These are phyloP conservation scores for Penicillium corylophilum DNA, from an alignment of 2,329 filamentous ascomycete species.

Conservation along the genomic window DNA sequence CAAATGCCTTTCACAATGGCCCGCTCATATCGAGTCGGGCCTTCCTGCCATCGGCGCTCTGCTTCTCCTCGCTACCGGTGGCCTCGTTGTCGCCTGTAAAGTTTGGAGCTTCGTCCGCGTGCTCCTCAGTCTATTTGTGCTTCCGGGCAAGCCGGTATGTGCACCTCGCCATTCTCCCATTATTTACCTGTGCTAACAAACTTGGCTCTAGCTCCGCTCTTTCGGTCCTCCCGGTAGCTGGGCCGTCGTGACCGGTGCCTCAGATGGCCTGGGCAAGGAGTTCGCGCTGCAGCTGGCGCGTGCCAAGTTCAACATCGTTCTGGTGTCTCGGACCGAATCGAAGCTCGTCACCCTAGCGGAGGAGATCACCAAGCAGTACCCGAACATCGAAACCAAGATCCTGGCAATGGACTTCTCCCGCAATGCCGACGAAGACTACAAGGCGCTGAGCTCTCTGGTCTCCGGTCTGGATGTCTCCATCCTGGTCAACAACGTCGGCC, in stretches of 20 bases:
- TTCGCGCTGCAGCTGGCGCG: conserved; percentile 85
- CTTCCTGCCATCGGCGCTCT: conserved; percentile 38
- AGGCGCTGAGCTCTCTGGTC: conserved; percentile 66
- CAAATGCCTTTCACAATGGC: conserved; percentile 35
- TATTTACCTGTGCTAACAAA: conserved; percentile 17
- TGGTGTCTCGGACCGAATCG: conserved; percentile 91
- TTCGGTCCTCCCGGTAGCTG: conserved; percentile 91
- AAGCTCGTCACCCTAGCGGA: conserved; percentile 77
- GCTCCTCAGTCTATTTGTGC: conserved; percentile 66
- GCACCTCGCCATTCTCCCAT: neutral
- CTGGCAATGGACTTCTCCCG: conserved; percentile 89
- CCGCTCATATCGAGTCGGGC: conserved; percentile 35
- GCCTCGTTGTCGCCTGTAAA: conserved; percentile 58
- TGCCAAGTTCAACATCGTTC: conserved; percentile 91
- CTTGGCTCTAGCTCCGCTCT: conserved; percentile 66
- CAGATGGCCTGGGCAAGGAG: conserved; percentile 95
- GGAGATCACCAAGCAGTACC: conserved; percentile 70
- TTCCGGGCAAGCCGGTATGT: conserved; percentile 54
- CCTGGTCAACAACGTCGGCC: conserved; percentile 94
- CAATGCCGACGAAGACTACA: conserved; percentile 78
- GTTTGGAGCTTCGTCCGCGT: conserved; percentile 60
- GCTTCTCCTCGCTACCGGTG: conserved; percentile 51
- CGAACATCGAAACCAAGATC: conserved; percentile 68
- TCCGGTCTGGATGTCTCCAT: conserved; percentile 77
- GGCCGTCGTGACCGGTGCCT: conserved; percentile 92